phyloP scores from a whole-genome alignment of 495 filamentous ascomycete genomes.

The Parathielavia appendiculata region DNA sequence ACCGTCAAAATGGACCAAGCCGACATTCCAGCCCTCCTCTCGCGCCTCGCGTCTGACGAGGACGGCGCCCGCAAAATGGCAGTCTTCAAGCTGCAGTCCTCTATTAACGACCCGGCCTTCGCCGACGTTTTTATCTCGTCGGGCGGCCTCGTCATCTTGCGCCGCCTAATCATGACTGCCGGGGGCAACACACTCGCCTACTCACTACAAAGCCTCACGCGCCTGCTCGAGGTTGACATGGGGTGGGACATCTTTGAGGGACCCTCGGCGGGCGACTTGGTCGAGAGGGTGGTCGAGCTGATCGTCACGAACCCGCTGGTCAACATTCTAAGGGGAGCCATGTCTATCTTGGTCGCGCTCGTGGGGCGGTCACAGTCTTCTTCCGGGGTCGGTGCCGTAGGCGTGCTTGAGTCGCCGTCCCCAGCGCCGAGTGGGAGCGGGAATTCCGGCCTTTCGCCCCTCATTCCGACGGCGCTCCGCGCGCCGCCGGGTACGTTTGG shows the following conservation, averaged over 20 bases:
- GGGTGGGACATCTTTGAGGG: constrained; percentile 80
- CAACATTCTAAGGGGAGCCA: constrained; percentile 92
- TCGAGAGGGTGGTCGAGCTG: constrained; percentile 78
- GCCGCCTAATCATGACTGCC: constrained; percentile 73
- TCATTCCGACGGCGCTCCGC: constrained; percentile 27
- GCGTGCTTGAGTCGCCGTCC: too few species aligned
- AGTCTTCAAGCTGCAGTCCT: constrained; percentile 91
- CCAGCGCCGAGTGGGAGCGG: background rate
- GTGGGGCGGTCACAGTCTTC: constrained; percentile 73
- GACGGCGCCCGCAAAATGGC: constrained; percentile 98
- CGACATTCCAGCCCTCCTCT: constrained; percentile 52
- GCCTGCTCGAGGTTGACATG: constrained; percentile 90
- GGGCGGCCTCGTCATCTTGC: constrained; percentile 75
- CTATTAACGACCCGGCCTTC: constrained; percentile 93
- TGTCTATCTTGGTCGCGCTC: constrained; percentile 91
- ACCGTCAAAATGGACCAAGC: constrained; percentile 43
- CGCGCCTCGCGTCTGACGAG: constrained; percentile 53
- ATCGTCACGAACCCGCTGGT: constrained; percentile 95
- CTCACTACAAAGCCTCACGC: constrained; percentile 77
- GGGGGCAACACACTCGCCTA: constrained; percentile 95
- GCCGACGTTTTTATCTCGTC: constrained; percentile 92
- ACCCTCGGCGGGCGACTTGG: constrained; percentile 45
- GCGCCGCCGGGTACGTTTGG: constrained; percentile 58
- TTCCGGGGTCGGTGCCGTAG: background rate
- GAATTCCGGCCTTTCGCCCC: background rate